Percentiles rank a stretch among this genome's conserved stretches.
phyloP scores from a whole-genome alignment of 495 filamentous ascomycete genomes.

The Xylaria nigripes region DNA sequence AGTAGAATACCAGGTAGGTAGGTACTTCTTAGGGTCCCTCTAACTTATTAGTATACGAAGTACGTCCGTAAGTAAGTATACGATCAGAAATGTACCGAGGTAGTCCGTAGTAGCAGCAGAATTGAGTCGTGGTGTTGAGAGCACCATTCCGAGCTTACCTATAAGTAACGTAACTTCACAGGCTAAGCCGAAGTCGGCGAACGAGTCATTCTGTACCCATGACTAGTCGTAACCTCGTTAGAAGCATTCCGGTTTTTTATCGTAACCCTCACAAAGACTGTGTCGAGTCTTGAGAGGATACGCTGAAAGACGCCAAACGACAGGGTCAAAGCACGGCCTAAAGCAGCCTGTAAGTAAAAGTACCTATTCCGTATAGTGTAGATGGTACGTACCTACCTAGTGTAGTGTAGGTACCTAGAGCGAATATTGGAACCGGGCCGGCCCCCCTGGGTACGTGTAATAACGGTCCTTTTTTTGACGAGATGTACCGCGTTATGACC shows the following conservation, averaged over 20 bases:
- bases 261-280: background rate
- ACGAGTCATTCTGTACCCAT: background rate
- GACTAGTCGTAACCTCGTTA: background rate
- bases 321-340: too few relatives aligned
- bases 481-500: background rate
- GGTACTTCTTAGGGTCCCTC: too few relatives aligned
- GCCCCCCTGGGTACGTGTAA: background rate
- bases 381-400: too few relatives aligned
- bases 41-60: too few relatives aligned
- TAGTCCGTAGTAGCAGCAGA: background rate
- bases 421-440: background rate
- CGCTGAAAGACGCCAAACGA: too few relatives aligned
- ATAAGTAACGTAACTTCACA: background rate
- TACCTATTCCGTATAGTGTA: too few relatives aligned
- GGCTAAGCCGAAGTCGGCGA: conserved; percentile 7
- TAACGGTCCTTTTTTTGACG: background rate
- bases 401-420: too few relatives aligned
- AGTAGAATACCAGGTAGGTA: too few relatives aligned
- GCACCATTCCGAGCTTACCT: background rate
- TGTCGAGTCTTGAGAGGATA: background rate
- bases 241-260: conserved; percentile 7
- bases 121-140: background rate
- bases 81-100: too few relatives aligned
- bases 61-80: too few relatives aligned
- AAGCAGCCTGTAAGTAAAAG: too few relatives aligned